These are phyloP conservation scores for Fusarium equiseti DNA, from an alignment of 2,329 filamentous ascomycete species.

Conservation along the genomic window DNA sequence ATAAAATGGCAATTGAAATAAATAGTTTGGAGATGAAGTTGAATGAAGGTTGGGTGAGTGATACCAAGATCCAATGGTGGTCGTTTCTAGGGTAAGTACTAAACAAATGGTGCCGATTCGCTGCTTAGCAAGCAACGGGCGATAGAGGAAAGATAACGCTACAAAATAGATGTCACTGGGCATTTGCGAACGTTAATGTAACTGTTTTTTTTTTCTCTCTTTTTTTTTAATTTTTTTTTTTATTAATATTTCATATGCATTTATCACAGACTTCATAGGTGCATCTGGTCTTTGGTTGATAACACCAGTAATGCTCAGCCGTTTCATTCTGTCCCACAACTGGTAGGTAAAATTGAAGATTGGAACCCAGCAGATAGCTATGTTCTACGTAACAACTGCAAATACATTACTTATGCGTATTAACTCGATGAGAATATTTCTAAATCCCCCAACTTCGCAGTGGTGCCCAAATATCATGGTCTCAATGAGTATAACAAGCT, in stretches of 20 bases:
- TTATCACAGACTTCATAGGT: neutral
- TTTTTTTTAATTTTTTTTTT: too few species aligned
- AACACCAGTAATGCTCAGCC: neutral
- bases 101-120: slow-evolving; percentile 41
- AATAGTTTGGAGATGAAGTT: neutral
- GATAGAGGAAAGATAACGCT: slow-evolving; percentile 10
- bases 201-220: neutral
- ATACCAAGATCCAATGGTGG: slow-evolving; percentile 8
- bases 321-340: neutral
- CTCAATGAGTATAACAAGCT: neutral
- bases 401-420: neutral
- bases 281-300: neutral
- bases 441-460: neutral
- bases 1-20: neutral
- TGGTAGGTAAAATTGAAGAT: neutral
- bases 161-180: neutral
- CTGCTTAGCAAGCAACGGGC: slow-evolving; percentile 30
- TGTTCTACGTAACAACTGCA: neutral
- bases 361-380: neutral
- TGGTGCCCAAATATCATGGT: neutral
- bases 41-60: neutral
- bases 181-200: neutral
- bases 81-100: slow-evolving; percentile 39
- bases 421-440: neutral
- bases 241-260: neutral